Conservation (phyloP, 257 asterid species). For the Cinchona pubescens region DNA sequence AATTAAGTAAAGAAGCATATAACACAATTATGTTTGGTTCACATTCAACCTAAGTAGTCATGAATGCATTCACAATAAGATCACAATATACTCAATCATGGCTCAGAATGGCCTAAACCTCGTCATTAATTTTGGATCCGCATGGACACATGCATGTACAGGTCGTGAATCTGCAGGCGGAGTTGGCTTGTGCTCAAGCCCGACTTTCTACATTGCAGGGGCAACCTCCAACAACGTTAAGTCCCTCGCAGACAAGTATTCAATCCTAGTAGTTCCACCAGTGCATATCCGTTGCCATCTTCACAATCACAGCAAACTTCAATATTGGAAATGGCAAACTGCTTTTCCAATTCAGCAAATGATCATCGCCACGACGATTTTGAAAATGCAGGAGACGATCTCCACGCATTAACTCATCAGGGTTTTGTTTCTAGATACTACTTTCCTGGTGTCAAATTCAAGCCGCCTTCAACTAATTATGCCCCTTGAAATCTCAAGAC, state of each 20-base stretch:
- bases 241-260: conserved; percentile 11
- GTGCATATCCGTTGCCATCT: neutral
- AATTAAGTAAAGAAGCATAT: too few species aligned
- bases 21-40: too few species aligned
- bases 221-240: conserved; percentile 15
- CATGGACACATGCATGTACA: conserved; percentile 10
- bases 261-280: conserved; percentile 22
- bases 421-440: conserved; percentile 55
- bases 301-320: conserved; percentile 28
- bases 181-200: conserved; percentile 75
- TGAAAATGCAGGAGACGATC: conserved; percentile 35
- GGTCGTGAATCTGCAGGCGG: conserved; percentile 85
- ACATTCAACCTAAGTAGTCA: too few species aligned
- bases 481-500: neutral
- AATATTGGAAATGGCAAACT: conserved; percentile 29
- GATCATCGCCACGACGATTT: conserved; percentile 24
- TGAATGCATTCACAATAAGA: too few species aligned
- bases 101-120: too few species aligned
- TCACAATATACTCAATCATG: too few species aligned
- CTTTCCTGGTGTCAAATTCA: conserved; percentile 47
- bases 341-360: conserved; percentile 31
- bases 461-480: conserved; percentile 45
- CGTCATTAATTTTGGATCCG: neutral
- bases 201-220: conserved; percentile 60
- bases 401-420: conserved; percentile 48